phyloP scores from a whole-genome alignment of 768 basidiomycete species.

The Filobasidium floriforme region DNA sequence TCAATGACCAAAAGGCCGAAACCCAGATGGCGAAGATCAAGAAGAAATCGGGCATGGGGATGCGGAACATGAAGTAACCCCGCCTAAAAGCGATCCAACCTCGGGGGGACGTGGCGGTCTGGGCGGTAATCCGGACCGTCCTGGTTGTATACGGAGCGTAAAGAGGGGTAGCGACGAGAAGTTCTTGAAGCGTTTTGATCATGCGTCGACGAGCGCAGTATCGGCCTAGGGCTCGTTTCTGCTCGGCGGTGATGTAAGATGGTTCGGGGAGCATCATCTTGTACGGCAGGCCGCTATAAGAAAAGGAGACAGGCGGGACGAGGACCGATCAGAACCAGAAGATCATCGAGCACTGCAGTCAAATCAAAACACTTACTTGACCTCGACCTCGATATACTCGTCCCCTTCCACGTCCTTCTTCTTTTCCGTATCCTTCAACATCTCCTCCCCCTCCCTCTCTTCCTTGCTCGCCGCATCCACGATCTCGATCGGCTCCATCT shows the following conservation, averaged over 20 bases:
- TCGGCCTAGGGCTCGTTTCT: background rate
- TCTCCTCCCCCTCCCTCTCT: background rate
- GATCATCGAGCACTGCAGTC: background rate
- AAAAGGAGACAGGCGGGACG: background rate
- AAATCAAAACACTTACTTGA: background rate
- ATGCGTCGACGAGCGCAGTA: background rate
- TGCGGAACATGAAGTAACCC: background rate
- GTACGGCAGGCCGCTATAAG: constrained; percentile 3
- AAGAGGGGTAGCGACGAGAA: background rate
- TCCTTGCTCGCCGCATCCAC: background rate
- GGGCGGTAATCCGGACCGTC: background rate
- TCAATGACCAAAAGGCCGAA: background rate
- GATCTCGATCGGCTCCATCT: background rate
- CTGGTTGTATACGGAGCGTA: background rate
- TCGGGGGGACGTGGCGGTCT: background rate
- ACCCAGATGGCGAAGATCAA: background rate
- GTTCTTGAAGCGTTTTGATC: background rate
- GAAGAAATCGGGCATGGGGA: background rate
- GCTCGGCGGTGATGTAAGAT: background rate
- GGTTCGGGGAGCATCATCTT: background rate
- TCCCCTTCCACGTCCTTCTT: background rate
- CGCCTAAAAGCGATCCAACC: background rate
- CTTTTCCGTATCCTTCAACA: background rate
- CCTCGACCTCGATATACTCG: background rate
- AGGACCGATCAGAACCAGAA: background rate